Evolutionary conservation across 2,329 filamentous ascomycete species (phyloP).

Genomic region (Coniochaeta prunicola): DNA sequence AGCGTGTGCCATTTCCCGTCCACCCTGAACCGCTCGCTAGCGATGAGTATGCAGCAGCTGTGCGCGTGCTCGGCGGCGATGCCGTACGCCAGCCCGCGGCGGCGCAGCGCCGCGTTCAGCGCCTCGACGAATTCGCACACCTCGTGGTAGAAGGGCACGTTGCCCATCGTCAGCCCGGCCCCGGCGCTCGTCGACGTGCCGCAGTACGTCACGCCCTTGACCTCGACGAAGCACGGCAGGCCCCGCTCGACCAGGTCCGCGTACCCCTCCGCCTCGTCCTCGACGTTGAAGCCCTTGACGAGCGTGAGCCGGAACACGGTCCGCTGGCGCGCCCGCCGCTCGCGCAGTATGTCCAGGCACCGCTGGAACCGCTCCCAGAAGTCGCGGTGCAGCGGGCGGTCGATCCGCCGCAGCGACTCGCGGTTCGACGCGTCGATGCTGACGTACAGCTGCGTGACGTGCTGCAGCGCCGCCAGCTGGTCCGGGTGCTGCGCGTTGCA

Average conservation of each 20-base stretch:
- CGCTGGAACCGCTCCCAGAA: conserved; percentile 95
- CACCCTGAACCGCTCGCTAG: conserved; percentile 70
- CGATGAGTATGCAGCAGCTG: conserved; percentile 85
- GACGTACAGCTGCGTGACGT: conserved; percentile 92
- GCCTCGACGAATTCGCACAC: conserved; percentile 75
- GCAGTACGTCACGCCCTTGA: conserved; percentile 96
- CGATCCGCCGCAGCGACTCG: conserved; percentile 80
- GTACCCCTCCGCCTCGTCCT: conserved; percentile 86
- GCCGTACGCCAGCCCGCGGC: conserved; percentile 72
- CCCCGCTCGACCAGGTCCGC: conserved; percentile 81
- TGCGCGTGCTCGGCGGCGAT: conserved; percentile 94
- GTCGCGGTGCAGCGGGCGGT: conserved; percentile 86
- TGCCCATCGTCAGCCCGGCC: conserved; percentile 90
- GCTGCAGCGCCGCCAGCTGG: conserved; percentile 72
- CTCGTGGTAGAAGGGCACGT: conserved; percentile 93
- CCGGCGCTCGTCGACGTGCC: conserved; percentile 79
- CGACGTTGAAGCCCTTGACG: conserved; percentile 96
- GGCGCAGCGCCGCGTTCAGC: conserved; percentile 60
- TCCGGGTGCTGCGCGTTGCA: conserved; percentile 97
- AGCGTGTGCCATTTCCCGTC: conserved; percentile 81
- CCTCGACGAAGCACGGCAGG: conserved; percentile 85
- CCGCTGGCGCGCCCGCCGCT: conserved; percentile 75
- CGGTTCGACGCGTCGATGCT: conserved; percentile 92
- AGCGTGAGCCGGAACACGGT: conserved; percentile 93
- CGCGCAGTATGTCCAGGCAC: conserved; percentile 82